Evolutionary conservation across 345 rosid species (phyloP), one percentile per base, ranked within the genome.

Genomic region (Euphorbia peplus): DNA sequence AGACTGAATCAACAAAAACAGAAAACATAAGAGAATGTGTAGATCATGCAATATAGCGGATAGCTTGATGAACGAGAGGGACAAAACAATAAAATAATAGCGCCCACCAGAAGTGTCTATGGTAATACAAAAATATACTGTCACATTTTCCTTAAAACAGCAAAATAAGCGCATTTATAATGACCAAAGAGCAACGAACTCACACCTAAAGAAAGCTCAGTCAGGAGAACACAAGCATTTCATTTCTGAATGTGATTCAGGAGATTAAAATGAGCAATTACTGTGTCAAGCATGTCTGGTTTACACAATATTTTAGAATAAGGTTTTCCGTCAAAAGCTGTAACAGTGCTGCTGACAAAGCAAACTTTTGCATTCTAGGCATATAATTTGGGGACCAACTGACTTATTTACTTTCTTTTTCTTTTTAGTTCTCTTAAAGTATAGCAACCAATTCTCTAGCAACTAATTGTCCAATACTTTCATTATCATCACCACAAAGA

Each of bases 1-100:
- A 35, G 44, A 79, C 90, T 89, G 75, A 67, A 75, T 64, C 42
- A n/a, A 55, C 32, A 30, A 26, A 19, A 41, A 60, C 47, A 24
- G 52, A 30, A 41, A 18, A 14, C 67, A 32, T 51, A 18, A 7
- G 37, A 64, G 48, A 29, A 63, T 12, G 9, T 60, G 58, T n/a
- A 18, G 15, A 56, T 21, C 68, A 63, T 13, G 30, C 11, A 52
- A 51, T 37, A 26, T 26, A 46, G 16, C 24, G 30, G 21, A 7
- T 30, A 76, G 47, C 28, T 62, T 39, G 16, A 58, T 16, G 37
- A 63, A 22, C 16, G 6, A 32, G 37, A 32, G 37, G 37, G 37
- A 32, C 6, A 6, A 32, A 32, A 32, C 37, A 32, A 32, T 32
- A 2, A 3, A 32, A 32, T 32, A 32, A 32, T 32, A 2, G 37